Base-by-base conservation (phyloP, 768 basidiomycete genomes). In the Trametes villosa region DNA sequence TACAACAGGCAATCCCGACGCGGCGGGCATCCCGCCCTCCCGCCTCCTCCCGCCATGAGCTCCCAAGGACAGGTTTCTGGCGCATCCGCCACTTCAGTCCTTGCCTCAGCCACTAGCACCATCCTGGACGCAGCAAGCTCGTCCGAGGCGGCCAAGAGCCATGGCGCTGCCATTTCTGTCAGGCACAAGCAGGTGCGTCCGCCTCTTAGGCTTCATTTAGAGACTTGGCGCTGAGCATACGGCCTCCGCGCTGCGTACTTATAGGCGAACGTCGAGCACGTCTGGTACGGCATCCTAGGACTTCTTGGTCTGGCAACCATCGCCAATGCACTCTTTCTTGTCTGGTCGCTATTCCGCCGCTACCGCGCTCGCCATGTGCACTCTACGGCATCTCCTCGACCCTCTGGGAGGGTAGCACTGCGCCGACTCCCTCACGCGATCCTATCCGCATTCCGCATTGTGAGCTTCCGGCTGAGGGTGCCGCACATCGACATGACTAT, bases 391-490 rank as follows among this genome's bases (percentile, higher is more conserved):
- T 26, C 22, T 26, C 22, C 20, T 26, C 44, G 22, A 18, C 52
- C 41, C 49, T 20, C 17, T 5, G 45, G 31, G 22, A 44, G 38
- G n/a, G 24, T 67, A 9, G 69, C 71, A 9, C 40, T 72, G n/a
- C 48, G 61, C 7, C 62, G 69, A 18, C 9, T 72, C 15, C 72
- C 70, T 3, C 56, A 52, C 3, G 73, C 74, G 2, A 38, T 68
- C n/a, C 62, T 68, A 20, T 63, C 70, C 1, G 68, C 67, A 0
- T 64, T 58, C n/a, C 68, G 69, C 4, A 71, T 74, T 29, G 33
- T 67, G 11, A 65, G 69, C 9, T 73, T 71, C 59, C 69, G 74
- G 20, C 65, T 60, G 62, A 63, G 68, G 27, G 58, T 76, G 33
- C 71, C 69, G 9, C 49, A 65, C 20, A 64, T 66, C 33, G 59